These are phyloP conservation scores for Brassica juncea DNA, from an alignment of 345 rosid species.

Conservation along the genomic window DNA sequence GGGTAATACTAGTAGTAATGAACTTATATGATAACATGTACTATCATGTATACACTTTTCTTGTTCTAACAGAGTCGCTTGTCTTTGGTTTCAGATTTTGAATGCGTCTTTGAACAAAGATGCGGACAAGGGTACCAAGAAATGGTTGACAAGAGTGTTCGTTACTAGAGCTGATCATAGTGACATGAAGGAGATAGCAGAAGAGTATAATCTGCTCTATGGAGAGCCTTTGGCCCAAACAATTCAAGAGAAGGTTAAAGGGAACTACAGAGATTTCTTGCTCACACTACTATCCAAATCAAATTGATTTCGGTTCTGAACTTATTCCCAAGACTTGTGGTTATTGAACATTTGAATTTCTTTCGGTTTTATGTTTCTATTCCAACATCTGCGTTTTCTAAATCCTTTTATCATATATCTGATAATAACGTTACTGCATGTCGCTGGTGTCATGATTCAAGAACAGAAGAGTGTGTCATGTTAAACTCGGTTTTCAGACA, in stretches of 20 bases:
- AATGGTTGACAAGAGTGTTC: constrained; percentile 67
- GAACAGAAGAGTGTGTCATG: not conserved
- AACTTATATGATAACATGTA: not conserved
- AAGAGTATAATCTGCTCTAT: constrained; percentile 45
- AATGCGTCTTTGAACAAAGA: constrained; percentile 53
- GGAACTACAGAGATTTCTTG: constrained; percentile 78
- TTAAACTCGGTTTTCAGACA: not conserved
- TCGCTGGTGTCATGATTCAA: constrained; percentile 13
- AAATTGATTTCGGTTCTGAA: constrained; percentile 29
- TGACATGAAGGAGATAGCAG: constrained; percentile 60
- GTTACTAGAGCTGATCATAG: constrained; percentile 65
- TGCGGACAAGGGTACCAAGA: constrained; percentile 55
- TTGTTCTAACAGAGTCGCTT: not conserved
- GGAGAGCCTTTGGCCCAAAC: constrained; percentile 52
- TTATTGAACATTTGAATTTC: constrained; percentile 1
- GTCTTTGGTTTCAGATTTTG: constrained; percentile 51
- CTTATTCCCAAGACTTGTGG: not conserved
- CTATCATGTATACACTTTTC: not conserved
- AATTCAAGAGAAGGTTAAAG: constrained; percentile 59
- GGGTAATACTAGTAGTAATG: constrained; percentile 42
- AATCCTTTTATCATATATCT: not conserved
- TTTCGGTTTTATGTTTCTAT: constrained; percentile 2
- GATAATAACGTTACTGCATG: not conserved
- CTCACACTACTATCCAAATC: constrained; percentile 55
- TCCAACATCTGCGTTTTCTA: not conserved